Evolutionary conservation across 2,329 filamentous ascomycete genomes (phyloP), one percentile per base, ranked within the genome.

Genomic region (Plectosphaerella plurivora): DNA sequence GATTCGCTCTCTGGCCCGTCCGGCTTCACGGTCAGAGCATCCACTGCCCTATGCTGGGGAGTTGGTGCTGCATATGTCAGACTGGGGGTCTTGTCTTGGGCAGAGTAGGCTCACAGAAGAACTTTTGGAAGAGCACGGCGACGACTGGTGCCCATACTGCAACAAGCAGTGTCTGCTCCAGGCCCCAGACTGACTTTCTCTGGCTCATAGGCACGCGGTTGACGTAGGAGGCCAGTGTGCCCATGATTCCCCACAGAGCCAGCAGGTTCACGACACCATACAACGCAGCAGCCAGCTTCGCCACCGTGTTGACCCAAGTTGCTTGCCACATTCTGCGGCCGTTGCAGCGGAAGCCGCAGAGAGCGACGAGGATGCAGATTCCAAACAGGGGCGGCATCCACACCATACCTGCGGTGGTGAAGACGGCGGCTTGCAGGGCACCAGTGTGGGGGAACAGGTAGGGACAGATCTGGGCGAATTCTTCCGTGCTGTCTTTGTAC

Each of bases 361-460:
- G 53, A 24, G 51, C 42, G 20, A 56, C 28, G 14, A 47, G 25
- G 4, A 49, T 22, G n/a, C 53, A 55, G n/a, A 56, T 5, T 1
- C 54, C 54, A 22, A 56, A 56, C 6, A 56, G 53, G 5, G 53
- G 54, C 10, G 53, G 53, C 45, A 56, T 56, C 50, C 54, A 55
- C 3, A 53, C 28, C 53, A 53, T 55, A 12, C 49, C 54, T 2
- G 54, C 50, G 49, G 50, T 53, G 37, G 47, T 54, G 14, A 56
- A 55, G 44, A 56, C 52, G 18, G 45, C 45, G 16, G 50, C 54
- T 22, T 18, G 9, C 22, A 56, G 24, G 14, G 18, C 45, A 9
- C n/a, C 28, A 10, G 46, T 9, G 10, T 20, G 11, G 3, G 55
- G 50, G 4, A 51, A 50, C 22, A 46, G 45, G 14, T 41, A 16